Conservation (phyloP, 805 yeast species). For the Wickerhamomyces bovis region DNA sequence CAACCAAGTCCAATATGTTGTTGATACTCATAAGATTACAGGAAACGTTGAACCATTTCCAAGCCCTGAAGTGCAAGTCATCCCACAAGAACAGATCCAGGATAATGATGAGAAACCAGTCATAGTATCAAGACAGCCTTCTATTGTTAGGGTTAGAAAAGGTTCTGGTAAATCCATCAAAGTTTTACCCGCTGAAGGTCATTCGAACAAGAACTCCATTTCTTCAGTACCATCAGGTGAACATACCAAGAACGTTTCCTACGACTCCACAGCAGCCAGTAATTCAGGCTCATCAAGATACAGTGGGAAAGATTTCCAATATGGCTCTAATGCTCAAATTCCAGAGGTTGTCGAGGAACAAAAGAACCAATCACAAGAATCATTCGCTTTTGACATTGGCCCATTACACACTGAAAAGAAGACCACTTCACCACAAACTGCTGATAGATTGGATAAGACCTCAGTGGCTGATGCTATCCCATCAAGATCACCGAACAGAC, state of each 20-base stretch:
- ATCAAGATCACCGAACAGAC: constrained; percentile 25
- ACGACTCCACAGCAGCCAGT: constrained; percentile 2
- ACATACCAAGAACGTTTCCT: not conserved
- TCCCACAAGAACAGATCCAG: not conserved
- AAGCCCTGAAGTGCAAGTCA: not conserved
- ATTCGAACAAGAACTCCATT: constrained; percentile 4
- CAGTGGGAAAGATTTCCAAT: constrained; percentile 11
- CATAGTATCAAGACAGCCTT: constrained; percentile 2
- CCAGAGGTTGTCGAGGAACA: not conserved
- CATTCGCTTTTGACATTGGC: constrained; percentile 20
- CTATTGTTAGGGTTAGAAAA: not conserved
- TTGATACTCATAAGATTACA: constrained; percentile 7
- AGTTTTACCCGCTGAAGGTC: not conserved
- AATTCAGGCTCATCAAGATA: constrained; percentile 9
- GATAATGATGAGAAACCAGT: constrained; percentile 4
- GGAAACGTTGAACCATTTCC: not conserved
- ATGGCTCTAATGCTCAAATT: not conserved
- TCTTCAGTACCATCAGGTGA: constrained; percentile 3
- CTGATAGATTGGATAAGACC: constrained; percentile 11
- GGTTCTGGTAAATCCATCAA: not conserved
- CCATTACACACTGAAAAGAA: constrained; percentile 17
- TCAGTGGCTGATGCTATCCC: constrained; percentile 19
- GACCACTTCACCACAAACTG: not conserved
- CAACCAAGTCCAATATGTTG: constrained; percentile 13
- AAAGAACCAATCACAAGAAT: constrained; percentile 9